Evolutionary conservation across 257 asterid genomes (phyloP), one percentile per base, ranked within the genome.

Genomic region (Solanum etuberosum): DNA sequence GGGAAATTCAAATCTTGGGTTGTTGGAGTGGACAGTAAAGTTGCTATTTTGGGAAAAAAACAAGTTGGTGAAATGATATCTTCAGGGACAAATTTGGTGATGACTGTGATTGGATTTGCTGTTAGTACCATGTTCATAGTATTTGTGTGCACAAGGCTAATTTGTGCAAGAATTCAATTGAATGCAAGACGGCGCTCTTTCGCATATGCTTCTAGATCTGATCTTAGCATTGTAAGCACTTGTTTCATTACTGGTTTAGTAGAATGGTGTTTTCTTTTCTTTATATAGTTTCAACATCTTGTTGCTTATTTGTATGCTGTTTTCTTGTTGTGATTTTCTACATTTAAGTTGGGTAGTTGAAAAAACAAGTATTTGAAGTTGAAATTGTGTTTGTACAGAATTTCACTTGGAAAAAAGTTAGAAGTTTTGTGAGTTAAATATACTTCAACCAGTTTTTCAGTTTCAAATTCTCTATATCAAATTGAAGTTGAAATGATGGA

Each of bases 101-200:
- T 95, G 98, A 94, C 97, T 77, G 98, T 93, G 91, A 94, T 93
- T 82, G 98, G 98, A 71, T 95, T 94, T 92, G 90, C 93, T 57
- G 93, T 93, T 10, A 95, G 98, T 89, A 91, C 91, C 54, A 85
- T 91, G 94, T 94, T 95, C 87, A 94, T 95, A 80, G 98, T 94
- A 61, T 95, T 94, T 89, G 98, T 95, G 16, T 94, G 97, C 84
- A 92, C 98, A 59, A 94, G 98, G 94, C 91, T 95, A 40, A 92
- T 95, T 86, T 93, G 95, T 89, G 97, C 98, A 46, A 89, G 98
- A 91, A 92, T 95, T 90, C 95, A 93, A 35, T 84, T 93, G 91
- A 89, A 85, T 77, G 90, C 92, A 20, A 88, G 95, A 7, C 87
- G 98, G 85, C 80, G 93, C 84, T 88, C 93, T 76, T 86, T 89